A percentile compares a stretch with the other conserved stretches of the same genome.
These are phyloP conservation scores for Blastobotrys petasosporus DNA, from an alignment of 1,139 yeast species.

Conservation along the genomic window DNA sequence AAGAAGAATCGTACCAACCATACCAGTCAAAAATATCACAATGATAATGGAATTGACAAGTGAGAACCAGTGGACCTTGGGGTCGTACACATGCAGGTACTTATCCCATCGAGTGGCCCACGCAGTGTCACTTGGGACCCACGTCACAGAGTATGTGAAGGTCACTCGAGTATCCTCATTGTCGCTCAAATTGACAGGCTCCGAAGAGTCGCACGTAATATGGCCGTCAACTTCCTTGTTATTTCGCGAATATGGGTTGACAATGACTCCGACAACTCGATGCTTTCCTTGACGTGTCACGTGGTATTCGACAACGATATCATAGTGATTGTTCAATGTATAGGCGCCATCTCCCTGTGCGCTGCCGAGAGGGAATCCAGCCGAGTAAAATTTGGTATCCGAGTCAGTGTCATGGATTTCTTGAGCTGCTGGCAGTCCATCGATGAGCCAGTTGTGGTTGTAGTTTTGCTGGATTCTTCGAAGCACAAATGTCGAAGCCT, in stretches of 20 bases:
- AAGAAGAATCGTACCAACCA: constrained; percentile 73
- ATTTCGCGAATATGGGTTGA: constrained; percentile 60
- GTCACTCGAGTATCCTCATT: constrained; percentile 39
- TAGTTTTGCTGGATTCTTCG: constrained; percentile 76
- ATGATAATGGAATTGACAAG: constrained; percentile 77
- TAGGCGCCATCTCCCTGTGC: constrained; percentile 37
- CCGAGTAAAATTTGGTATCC: constrained; percentile 49
- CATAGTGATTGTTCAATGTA: constrained; percentile 68
- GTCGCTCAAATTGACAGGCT: constrained; percentile 33
- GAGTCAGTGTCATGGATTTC: constrained; percentile 52
- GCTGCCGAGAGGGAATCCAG: constrained; percentile 75
- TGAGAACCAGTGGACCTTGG: constrained; percentile 94
- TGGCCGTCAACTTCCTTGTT: constrained; percentile 37
- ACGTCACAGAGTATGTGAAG: constrained; percentile 60
- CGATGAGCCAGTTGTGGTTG: constrained; percentile 86
- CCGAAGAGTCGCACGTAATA: constrained; percentile 34
- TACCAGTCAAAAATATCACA: constrained; percentile 68
- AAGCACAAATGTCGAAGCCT: constrained; percentile 69
- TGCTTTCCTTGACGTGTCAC: constrained; percentile 57
- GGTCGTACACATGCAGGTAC: constrained; percentile 84
- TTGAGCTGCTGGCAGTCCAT: constrained; percentile 87
- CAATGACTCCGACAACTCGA: constrained; percentile 89
- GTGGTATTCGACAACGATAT: constrained; percentile 76
- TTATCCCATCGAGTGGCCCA: constrained; percentile 99
- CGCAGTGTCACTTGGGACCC: constrained; percentile 61